Percentiles rank a stretch among this genome's conserved stretches.
phyloP scores from a whole-genome alignment of 352 stramenopile species.

The Pythium monospermum region DNA sequence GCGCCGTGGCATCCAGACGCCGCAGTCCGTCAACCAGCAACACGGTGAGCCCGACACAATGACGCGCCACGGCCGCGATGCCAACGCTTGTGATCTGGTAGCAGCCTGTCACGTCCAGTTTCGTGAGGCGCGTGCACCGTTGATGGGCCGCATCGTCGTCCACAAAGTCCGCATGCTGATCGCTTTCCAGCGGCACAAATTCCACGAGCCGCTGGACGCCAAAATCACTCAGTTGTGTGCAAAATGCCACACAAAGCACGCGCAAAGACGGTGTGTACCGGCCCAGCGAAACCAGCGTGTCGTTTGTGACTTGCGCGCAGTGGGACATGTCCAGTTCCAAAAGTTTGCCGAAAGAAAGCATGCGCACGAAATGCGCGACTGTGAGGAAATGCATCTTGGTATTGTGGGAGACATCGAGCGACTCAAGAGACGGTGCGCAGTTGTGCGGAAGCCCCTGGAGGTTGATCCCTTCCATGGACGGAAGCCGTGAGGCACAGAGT shows the following conservation, averaged over 20 bases:
- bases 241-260: slow-evolving; percentile 45
- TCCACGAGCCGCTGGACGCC: slow-evolving; percentile 48
- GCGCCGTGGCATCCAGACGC: slow-evolving; percentile 27
- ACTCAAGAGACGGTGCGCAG: slow-evolving; percentile 20
- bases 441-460: slow-evolving; percentile 40
- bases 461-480: slow-evolving; percentile 51
- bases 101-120: slow-evolving; percentile 60
- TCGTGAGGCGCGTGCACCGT: slow-evolving; percentile 38
- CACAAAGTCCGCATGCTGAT: slow-evolving; percentile 25
- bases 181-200: slow-evolving; percentile 16
- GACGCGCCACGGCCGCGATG: slow-evolving; percentile 27
- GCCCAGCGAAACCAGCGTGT: slow-evolving; percentile 44
- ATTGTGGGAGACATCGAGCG: slow-evolving; percentile 32
- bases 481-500: slow-evolving; percentile 24
- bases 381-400: slow-evolving; percentile 35
- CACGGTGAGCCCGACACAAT: slow-evolving; percentile 35
- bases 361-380: slow-evolving; percentile 35
- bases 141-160: slow-evolving; percentile 14
- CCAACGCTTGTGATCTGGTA: slow-evolving; percentile 54
- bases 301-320: slow-evolving; percentile 50
- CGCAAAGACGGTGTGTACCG: slow-evolving; percentile 29
- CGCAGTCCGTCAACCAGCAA: slow-evolving; percentile 58
- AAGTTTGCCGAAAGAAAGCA: slow-evolving; percentile 27
- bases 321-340: slow-evolving; percentile 47
- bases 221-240: slow-evolving; percentile 43